Evolutionary conservation across 2,329 filamentous ascomycete species (phyloP).

Genomic region (Claviceps citrina): DNA sequence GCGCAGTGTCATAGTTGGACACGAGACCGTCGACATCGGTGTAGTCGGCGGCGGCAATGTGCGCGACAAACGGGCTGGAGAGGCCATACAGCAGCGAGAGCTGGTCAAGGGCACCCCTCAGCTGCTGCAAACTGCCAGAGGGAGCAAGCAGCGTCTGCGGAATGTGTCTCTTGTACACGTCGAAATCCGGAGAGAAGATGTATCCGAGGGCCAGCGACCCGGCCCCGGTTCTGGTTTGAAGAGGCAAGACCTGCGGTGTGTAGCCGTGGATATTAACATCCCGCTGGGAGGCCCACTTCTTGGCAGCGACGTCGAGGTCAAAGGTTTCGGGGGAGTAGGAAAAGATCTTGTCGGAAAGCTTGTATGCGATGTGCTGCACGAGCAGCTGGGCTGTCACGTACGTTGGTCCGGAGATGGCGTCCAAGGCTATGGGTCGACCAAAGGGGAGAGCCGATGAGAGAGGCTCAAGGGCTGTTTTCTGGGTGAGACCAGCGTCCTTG

Average conservation of each 20-base stretch:
- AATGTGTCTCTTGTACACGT: conserved; percentile 76
- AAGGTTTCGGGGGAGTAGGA: conserved; percentile 91
- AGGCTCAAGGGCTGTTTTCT: conserved; percentile 20
- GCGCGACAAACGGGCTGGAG: conserved; percentile 81
- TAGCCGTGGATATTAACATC: conserved; percentile 74
- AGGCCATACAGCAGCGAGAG: conserved; percentile 81
- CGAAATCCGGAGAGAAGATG: conserved; percentile 94
- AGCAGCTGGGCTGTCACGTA: conserved; percentile 89
- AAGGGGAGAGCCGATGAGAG: conserved; percentile 41
- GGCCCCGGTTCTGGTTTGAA: conserved; percentile 80
- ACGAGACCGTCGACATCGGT: conserved; percentile 54
- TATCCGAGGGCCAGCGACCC: conserved; percentile 88
- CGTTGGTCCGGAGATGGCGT: conserved; percentile 65
- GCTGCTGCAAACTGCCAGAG: conserved; percentile 62
- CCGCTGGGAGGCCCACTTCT: conserved; percentile 54
- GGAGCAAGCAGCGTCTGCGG: conserved; percentile 84
- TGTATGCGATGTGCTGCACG: conserved; percentile 90
- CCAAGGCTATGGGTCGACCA: conserved; percentile 37
- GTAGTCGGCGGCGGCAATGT: conserved; percentile 86
- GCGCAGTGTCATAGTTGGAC: conserved; percentile 68
- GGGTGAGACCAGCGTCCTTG: conserved; percentile 17
- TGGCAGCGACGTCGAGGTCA: conserved; percentile 71
- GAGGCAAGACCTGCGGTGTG: conserved; percentile 57
- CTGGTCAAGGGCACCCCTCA: conserved; percentile 79
- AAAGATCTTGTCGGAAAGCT: conserved; percentile 92